A percentile compares a stretch with the other conserved stretches of the same genome.
Evolutionary conservation across 1,139 yeast species (phyloP).

Genomic region (Insectozyma bohioensis): DNA sequence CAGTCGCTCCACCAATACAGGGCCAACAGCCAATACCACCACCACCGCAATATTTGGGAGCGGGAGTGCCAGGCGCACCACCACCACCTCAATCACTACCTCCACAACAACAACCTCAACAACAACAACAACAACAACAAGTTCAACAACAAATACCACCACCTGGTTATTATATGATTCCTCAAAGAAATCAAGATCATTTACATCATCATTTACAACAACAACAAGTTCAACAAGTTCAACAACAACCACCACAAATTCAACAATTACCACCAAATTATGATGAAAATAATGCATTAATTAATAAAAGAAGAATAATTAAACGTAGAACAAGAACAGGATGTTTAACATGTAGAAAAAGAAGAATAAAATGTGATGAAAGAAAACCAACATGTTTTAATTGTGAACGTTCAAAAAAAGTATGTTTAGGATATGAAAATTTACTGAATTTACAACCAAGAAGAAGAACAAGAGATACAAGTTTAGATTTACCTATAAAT

Average conservation of each 20-base stretch:
- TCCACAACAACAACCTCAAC: constrained; percentile 5
- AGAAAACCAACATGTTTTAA: constrained; percentile 71
- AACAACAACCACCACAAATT: constrained; percentile 4
- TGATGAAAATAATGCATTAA: constrained; percentile 34
- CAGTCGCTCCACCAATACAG: constrained; percentile 4
- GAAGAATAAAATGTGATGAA: constrained; percentile 77
- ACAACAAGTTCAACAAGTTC: constrained; percentile 6
- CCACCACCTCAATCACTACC: constrained; percentile 4
- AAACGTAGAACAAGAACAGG: constrained; percentile 70
- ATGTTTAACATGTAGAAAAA: constrained; percentile 68
- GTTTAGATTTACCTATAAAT: constrained; percentile 13
- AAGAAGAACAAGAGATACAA: constrained; percentile 14
- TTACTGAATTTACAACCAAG: constrained; percentile 15
- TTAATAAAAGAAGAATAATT: constrained; percentile 43
- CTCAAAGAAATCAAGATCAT: constrained; percentile 5
- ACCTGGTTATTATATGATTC: constrained; percentile 2
- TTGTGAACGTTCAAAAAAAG: constrained; percentile 68
- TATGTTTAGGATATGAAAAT: constrained; percentile 65
- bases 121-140: constrained; percentile 9
- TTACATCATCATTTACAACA: constrained; percentile 2
- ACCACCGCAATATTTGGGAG: constrained; percentile 2
- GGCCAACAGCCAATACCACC: constrained; percentile 4
- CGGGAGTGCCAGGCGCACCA: constrained; percentile 1
- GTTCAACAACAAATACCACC: constrained; percentile 12
- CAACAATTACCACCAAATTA: constrained; percentile 9